phyloP scores from a whole-genome alignment of 306 rosid species.

The Parietaria judaica region DNA sequence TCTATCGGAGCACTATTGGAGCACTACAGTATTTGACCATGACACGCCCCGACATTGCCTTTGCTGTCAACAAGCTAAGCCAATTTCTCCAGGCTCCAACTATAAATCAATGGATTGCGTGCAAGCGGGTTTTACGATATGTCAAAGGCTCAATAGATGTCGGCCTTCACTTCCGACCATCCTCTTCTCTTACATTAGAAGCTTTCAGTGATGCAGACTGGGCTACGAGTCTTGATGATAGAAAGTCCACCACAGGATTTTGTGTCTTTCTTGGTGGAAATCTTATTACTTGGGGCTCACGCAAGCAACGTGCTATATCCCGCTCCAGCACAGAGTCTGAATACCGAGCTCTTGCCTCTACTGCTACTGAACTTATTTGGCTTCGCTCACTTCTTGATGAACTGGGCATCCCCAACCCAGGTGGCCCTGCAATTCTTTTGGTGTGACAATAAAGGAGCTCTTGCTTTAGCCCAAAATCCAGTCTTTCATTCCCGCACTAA shows the following conservation, averaged over 20 bases:
- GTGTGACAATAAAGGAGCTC: background rate
- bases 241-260: background rate
- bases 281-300: background rate
- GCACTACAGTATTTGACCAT: background rate
- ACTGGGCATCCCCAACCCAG: background rate
- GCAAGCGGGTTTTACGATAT: background rate
- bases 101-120: background rate
- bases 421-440: background rate
- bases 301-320: background rate
- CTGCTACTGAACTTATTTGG: background rate
- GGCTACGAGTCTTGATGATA: background rate
- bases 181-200: background rate
- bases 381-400: background rate
- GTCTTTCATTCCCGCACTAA: background rate
- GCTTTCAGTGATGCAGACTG: background rate
- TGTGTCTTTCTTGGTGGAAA: background rate
- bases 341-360: background rate
- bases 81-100: background rate
- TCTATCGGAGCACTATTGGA: background rate
- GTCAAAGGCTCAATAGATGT: background rate
- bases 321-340: background rate
- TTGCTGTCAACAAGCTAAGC: background rate
- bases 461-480: background rate
- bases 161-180: background rate
- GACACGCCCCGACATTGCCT: background rate